Evolutionary conservation across 805 yeast genomes (phyloP), one percentile per base, ranked within the genome.

Genomic region (Sugiyamaella floridensis): DNA sequence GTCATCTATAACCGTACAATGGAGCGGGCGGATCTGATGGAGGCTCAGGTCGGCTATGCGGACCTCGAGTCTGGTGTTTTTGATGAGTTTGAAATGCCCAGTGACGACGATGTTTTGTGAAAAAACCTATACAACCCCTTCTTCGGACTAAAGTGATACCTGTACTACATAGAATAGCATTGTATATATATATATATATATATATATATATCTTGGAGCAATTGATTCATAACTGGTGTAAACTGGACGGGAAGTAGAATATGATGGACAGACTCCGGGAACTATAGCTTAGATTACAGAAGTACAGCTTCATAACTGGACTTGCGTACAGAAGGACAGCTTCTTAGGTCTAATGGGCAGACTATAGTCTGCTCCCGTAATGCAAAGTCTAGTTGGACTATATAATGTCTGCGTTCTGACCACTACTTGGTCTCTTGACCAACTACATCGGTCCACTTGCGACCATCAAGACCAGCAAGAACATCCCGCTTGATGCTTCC

Each of bases 371-470:
- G n/a, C n/a, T n/a, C 12, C n/a, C 6, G 5, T 16, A 22, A 16
- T 20, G 32, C 40, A 16, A 29, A 6, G 6, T 15, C 29, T 40
- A 22, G 3, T 15, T 29, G 20, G 40, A 44, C 16, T 14, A 44
- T 22, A 22, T 6, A 26, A 43, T 20, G 46, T 19, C 46, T 26
- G 20, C 29, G 28, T 20, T 16, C 29, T 43, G 29, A 10, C 46
- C 28, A 19, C 15, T 44, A n/a, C 26, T 48, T 48, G 4, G 43
- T 47, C 12, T 55, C 46, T 10, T 46, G 42, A 0, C 56, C 52
- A 6, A 56, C 41, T 18, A 89, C 82, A 66, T 88, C 80, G 67
- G 75, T 73, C 98, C 98, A 92, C 2, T 89, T 83, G 68, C 82
- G 83, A 7, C 89, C 92, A 63, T 84, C 90, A 63, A 92, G 75